A percentile compares a stretch with the other conserved stretches of the same genome.
Evolutionary conservation across 495 filamentous ascomycete genomes (phyloP).

Genomic region (Talaromyces ruber): DNA sequence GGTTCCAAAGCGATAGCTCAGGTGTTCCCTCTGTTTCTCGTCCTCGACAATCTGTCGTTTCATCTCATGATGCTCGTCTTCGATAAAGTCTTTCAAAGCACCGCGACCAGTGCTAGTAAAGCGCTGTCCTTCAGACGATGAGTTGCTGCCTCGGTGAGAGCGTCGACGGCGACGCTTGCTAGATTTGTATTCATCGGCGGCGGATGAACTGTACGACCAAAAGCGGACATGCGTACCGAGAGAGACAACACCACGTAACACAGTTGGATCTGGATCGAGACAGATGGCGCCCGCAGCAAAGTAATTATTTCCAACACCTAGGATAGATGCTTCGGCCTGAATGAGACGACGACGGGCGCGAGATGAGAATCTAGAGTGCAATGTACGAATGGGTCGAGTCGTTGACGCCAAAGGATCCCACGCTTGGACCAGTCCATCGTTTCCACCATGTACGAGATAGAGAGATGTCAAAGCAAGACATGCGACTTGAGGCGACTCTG

Average conservation of each 20-base stretch:
- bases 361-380: slow-evolving; percentile 80
- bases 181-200: slow-evolving; percentile 54
- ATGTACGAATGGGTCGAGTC: slow-evolving; percentile 68
- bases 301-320: slow-evolving; percentile 65
- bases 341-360: slow-evolving; percentile 67
- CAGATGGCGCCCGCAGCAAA: slow-evolving; percentile 76
- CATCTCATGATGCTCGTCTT: slow-evolving; percentile 71
- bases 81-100: slow-evolving; percentile 70
- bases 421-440: slow-evolving; percentile 89
- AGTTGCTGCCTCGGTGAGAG: slow-evolving; percentile 50
- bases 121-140: slow-evolving; percentile 38
- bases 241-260: slow-evolving; percentile 85
- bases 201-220: slow-evolving; percentile 81
- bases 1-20: slow-evolving; percentile 72
- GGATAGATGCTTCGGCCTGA: slow-evolving; percentile 59
- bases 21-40: slow-evolving; percentile 50
- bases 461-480: slow-evolving; percentile 80
- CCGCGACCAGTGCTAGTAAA: slow-evolving; percentile 52
- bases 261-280: slow-evolving; percentile 82
- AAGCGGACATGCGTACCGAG: slow-evolving; percentile 81
- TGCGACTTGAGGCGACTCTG: slow-evolving; percentile 82
- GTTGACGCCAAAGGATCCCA: slow-evolving; percentile 92
- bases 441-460: slow-evolving; percentile 86
- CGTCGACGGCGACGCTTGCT: slow-evolving; percentile 55
- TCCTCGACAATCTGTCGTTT: slow-evolving; percentile 61